Conservation (phyloP, 331 rosid species). For the Stylosanthes scabra region DNA sequence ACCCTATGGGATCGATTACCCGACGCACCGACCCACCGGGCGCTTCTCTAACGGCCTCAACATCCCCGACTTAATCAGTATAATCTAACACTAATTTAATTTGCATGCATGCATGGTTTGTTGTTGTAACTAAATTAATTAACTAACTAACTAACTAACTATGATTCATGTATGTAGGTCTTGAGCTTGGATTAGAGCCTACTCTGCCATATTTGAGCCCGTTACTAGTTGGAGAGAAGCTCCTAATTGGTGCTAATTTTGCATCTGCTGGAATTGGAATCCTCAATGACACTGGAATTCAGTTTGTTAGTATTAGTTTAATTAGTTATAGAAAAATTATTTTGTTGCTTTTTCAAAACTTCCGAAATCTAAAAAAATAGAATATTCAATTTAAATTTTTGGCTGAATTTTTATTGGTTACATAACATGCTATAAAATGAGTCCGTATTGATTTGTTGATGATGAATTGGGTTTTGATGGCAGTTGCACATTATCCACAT, state of each 20-base stretch:
- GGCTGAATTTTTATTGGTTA: too few relatives aligned
- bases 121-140: background rate
- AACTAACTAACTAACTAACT: background rate
- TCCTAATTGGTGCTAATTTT: slow-evolving; percentile 87
- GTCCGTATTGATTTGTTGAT: too few relatives aligned
- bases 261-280: slow-evolving; percentile 97
- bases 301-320: slow-evolving; percentile 63
- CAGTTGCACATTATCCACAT: slow-evolving; percentile 85
- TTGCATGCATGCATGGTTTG: slow-evolving; percentile 1
- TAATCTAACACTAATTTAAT: background rate
- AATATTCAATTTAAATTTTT: too few relatives aligned
- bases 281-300: slow-evolving; percentile 90
- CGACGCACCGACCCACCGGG: slow-evolving; percentile 79
- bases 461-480: background rate
- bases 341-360: too few relatives aligned
- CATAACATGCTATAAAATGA: too few relatives aligned
- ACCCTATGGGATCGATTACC: slow-evolving; percentile 89
- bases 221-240: slow-evolving; percentile 57
- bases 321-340: too few relatives aligned
- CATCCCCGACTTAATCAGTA: slow-evolving; percentile 88
- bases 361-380: too few relatives aligned
- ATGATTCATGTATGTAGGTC: slow-evolving; percentile 50
- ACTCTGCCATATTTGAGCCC: slow-evolving; percentile 94
- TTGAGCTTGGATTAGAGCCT: slow-evolving; percentile 69
- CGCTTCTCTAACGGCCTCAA: slow-evolving; percentile 93